phyloP scores from a whole-genome alignment of 371 early-diverging fungal genomes.

The Syncephalis fuscata region DNA sequence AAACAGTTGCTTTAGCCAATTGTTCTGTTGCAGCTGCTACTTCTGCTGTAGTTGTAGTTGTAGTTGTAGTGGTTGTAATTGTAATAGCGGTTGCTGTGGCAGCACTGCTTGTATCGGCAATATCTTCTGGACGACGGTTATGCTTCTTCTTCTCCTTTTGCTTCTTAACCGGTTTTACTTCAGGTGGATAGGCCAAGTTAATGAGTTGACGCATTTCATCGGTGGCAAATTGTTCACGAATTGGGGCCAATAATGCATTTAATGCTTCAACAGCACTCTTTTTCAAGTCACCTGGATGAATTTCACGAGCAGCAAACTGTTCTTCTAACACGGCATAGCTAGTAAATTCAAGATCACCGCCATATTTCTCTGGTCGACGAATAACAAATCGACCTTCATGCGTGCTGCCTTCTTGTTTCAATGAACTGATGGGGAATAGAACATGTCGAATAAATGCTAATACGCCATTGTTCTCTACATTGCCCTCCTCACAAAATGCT shows the following conservation, averaged over 20 bases:
- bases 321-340: conserved; percentile 61
- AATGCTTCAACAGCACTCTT: conserved; percentile 69
- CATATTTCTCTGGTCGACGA: conserved; percentile 71
- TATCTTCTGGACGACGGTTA: conserved; percentile 1
- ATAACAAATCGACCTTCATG: conserved; percentile 29
- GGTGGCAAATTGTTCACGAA: conserved; percentile 54
- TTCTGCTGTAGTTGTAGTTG: too few species aligned
- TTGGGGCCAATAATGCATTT: conserved; percentile 81
- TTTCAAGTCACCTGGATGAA: conserved; percentile 98
- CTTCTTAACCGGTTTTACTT: conserved; percentile 15
- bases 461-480: conserved; percentile 87
- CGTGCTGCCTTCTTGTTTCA: conserved; percentile 23
- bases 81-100: too few species aligned
- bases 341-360: conserved; percentile 64
- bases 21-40: too few species aligned
- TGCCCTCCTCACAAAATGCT: conserved; percentile 98
- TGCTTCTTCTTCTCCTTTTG: conserved; percentile 25
- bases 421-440: conserved; percentile 68
- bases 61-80: too few species aligned
- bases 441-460: conserved; percentile 82
- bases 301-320: conserved; percentile 69
- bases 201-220: conserved; percentile 43
- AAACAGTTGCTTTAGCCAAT: too few species aligned
- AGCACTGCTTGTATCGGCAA: too few species aligned
- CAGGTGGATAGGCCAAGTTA: conserved; percentile 48